Evolutionary conservation across 1,284 basidiomycete genomes (phyloP), one percentile per base, ranked within the genome.

Genomic region (Wolfiporia cocos): DNA sequence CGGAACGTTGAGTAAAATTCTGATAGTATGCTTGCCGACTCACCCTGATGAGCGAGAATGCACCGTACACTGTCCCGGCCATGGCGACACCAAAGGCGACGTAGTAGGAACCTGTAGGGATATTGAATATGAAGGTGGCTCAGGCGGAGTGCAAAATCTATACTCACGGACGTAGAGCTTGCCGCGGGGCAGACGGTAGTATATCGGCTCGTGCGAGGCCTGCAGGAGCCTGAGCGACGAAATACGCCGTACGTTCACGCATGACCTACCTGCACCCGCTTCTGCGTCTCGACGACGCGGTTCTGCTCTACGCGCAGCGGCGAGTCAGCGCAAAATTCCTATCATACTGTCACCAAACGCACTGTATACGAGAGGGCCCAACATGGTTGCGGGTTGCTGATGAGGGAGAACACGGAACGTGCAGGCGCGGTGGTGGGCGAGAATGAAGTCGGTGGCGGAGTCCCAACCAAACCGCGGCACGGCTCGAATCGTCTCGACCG

Each of bases 251-350:
- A 41, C n/a, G 26, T 14, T 19, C 17, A 50, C 9, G 20, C 14
- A 12, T 6, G 5, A 21, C 48, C 54, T 64, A 85, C 85, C 71
- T 88, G 86, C 60, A 76, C 71, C 43, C 58, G 47, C 64, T 65
- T 75, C 65, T 88, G 85, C 59, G 64, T 78, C 65, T 81, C 74
- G 38, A 75, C 58, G 49, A 86, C 71, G 44, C 57, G 61, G 70
- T 88, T 85, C 48, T 76, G 78, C 49, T 71, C 86, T 84, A 55
- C 32, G 24, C 35, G 26, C 12, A 37, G n/a, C 17, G 32, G 23
- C 17, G 29, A 23, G 39, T 24, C 22, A 43, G 33, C 40, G 24
- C 31, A 24, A 29, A 15, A 14, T 41, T 30, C 10, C 4, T 22
- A 34, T 11, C n/a, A n/a, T 11, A 30, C 20, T 4, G 17, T 11